Evolutionary conservation across 208 protist genomes (phyloP), one percentile per base, ranked within the genome.

Genomic region (Trichomonas vaginalis): DNA sequence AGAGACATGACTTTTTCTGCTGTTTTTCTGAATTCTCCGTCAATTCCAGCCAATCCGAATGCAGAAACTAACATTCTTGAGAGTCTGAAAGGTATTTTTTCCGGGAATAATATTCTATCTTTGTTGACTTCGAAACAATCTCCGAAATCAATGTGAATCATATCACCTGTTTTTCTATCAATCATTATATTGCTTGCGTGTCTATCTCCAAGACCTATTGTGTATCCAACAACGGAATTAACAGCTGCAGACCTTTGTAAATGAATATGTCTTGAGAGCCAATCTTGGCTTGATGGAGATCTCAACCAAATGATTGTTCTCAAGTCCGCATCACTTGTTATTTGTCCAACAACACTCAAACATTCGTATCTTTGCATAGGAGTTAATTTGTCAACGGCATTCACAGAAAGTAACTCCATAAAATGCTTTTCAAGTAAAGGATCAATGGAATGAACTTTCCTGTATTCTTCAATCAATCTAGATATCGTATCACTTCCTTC

Each of bases 81-180:
- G 9, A 95, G 40, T 70, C 88, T 61, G 17, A 95, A 95, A 42
- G 88, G 88, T 35, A 95, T 45, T 70, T n/a, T 40, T 39, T 95
- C 88, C 17, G 45, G 47, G 37, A 88, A 88, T 14, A 88, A 23
- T 21, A 88, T 32, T n/a, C 82, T 3, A 37, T 88, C 37, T 37
- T 23, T 15, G 6, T n/a, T 40, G 1, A 70, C 88, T 70, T 95
- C 49, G 37, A 95, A 95, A 39, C 88, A 95, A 95, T 95, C 88
- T 10, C 82, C 82, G 39, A 95, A 95, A 62, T 95, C 88, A 10
- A 95, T 95, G 47, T 95, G 45, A 70, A 95, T 46, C n/a, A 51
- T n/a, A 45, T 95, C 88, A 95, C 88, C 42, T 27, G 88, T 95
- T 14, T 27, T 49, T 40, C 47, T 56, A 35, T 95, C 47, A 70